Evolutionary conservation across 495 filamentous ascomycete genomes (phyloP), one percentile per base, ranked within the genome.

Genomic region (Cercophora scortea): DNA sequence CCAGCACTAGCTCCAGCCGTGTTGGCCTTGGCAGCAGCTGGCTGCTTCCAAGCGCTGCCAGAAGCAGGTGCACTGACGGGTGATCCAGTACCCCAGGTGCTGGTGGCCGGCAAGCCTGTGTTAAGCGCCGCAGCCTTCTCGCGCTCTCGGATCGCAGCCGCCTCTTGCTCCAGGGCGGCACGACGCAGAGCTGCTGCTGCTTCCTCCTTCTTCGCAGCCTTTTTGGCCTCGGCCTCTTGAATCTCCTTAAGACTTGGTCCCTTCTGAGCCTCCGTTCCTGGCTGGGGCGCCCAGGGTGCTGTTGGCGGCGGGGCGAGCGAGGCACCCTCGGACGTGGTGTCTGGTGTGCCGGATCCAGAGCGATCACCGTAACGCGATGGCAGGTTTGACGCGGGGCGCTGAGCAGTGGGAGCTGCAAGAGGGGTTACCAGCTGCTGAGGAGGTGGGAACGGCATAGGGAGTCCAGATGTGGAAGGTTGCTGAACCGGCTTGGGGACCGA

Each of bases 231-330:
- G 19, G 88, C 81, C 68, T 95, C 93, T 63, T 98, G 93, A 39
- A 98, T 98, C 61, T 98, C 91, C 70, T 89, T 96, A 50, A 98
- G 76, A 50, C 91, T 96, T 3, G 92, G 93, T 0, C 88, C 90
- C 71, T 89, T 96, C 32, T 87, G 81, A 16, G 81, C 67, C 61
- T 90, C 90, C 11, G 60, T 56, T 17, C 79, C 74, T 10, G 78
- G 72, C 54, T 96, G 89, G 65, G 90, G 91, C 6, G 93, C 93
- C 93, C 93, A 98, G 1, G 93, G 93, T 1, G 93, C 93, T 45
- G 96, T 74, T 2, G 89, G 85, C 4, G 88, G 76, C 8, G 73
- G 69, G 19, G 73, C 72, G 11, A 71, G 57, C 7, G 68, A 54
- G 1, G 65, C 65, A 6, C 59, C 65, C 5, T 71, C 71, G 13